Conservation (phyloP, 2,329 filamentous ascomycete species). For the Neonectria punicea region DNA sequence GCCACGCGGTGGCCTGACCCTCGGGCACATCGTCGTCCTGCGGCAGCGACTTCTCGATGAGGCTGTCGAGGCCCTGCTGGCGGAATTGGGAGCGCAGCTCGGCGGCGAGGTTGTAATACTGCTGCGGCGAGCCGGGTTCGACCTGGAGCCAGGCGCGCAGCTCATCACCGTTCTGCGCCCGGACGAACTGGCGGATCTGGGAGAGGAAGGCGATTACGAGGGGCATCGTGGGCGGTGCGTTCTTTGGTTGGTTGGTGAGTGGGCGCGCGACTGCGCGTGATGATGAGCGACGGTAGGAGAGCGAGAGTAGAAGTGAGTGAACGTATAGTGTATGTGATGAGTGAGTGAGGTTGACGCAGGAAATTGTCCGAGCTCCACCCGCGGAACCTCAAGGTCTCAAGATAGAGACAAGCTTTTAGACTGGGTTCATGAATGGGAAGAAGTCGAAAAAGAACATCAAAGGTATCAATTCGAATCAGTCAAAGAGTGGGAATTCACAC, state of each 20-base stretch:
- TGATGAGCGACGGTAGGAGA: background rate
- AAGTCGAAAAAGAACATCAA: background rate
- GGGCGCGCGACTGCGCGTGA: conserved; percentile 4
- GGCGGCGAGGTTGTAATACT: conserved; percentile 73
- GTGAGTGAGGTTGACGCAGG: conserved; percentile 11
- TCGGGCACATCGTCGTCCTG: conserved; percentile 72
- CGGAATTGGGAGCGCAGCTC: conserved; percentile 72
- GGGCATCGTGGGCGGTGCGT: conserved; percentile 58
- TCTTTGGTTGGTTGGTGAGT: background rate
- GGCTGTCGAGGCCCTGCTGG: conserved; percentile 65
- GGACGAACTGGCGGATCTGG: conserved; percentile 67
- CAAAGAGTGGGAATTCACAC: background rate
- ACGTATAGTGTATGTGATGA: conserved; percentile 2
- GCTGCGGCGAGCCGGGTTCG: conserved; percentile 74
- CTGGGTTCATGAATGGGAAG: background rate
- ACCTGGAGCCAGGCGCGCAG: conserved; percentile 79
- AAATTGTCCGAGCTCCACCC: conserved; percentile 37
- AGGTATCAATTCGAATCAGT: too few relatives aligned
- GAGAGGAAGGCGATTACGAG: conserved; percentile 75
- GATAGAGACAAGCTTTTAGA: background rate
- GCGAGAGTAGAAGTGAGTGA: conserved; percentile 18
- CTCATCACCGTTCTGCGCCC: conserved; percentile 69
- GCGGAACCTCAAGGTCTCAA: background rate
- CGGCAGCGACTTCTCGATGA: conserved; percentile 72
- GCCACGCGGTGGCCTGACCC: conserved; percentile 75